phyloP scores from a whole-genome alignment of 2,329 filamentous ascomycete genomes.

The Epichloe sylvatica region DNA sequence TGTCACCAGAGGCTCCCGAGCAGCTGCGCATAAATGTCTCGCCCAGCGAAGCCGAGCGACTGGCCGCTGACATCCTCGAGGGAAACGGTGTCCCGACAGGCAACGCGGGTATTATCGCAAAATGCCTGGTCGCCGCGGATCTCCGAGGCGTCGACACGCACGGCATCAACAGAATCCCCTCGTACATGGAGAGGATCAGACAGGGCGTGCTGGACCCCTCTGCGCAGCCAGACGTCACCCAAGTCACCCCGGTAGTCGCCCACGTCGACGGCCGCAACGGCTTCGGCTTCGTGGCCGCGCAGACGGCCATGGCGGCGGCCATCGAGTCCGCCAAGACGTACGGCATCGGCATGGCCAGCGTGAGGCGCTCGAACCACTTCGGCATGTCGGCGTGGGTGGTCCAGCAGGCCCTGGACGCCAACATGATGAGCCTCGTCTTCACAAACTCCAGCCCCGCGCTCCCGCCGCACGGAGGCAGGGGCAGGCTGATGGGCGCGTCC shows the following conservation, averaged over 20 bases:
- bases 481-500: slow-evolving; percentile 58
- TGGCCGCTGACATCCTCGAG: slow-evolving; percentile 40
- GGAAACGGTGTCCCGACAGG: slow-evolving; percentile 45
- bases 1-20: background rate
- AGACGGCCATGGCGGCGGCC: slow-evolving; percentile 50
- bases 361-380: slow-evolving; percentile 70
- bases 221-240: slow-evolving; percentile 42
- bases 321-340: slow-evolving; percentile 49
- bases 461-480: slow-evolving; percentile 54
- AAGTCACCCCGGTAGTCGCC: slow-evolving; percentile 57
- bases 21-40: slow-evolving; percentile 5
- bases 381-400: slow-evolving; percentile 75
- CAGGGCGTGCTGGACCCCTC: slow-evolving; percentile 51
- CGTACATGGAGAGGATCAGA: slow-evolving; percentile 60
- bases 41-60: slow-evolving; percentile 27
- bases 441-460: slow-evolving; percentile 61
- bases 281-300: slow-evolving; percentile 62
- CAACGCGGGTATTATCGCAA: slow-evolving; percentile 50
- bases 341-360: slow-evolving; percentile 62
- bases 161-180: slow-evolving; percentile 61
- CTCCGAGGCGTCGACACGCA: slow-evolving; percentile 70
- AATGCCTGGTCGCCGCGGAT: slow-evolving; percentile 58
- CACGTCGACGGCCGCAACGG: slow-evolving; percentile 55
- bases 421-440: slow-evolving; percentile 57
- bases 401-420: slow-evolving; percentile 58